Conservation (phyloP, 768 basidiomycete species). For the Solioccasus polychromus region DNA sequence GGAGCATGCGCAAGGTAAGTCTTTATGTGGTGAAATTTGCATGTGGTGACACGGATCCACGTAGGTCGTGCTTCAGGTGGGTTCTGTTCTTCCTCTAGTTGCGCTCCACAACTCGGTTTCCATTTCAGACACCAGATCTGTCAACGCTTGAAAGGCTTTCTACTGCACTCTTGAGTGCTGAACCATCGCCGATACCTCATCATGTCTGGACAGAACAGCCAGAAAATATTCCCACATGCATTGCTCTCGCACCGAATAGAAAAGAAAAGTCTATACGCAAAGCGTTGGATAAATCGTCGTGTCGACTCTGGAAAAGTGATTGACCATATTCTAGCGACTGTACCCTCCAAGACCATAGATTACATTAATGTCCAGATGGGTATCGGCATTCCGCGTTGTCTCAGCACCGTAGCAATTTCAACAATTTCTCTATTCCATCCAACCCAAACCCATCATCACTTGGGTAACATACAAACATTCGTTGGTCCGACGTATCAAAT, state of each 20-base stretch:
- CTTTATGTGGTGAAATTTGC: background rate
- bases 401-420: constrained; percentile 35
- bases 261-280: constrained; percentile 37
- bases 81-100: background rate
- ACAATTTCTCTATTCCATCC: constrained; percentile 42
- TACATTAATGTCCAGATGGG: background rate
- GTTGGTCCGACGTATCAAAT: constrained; percentile 41
- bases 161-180: constrained; percentile 20
- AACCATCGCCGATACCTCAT: constrained; percentile 32
- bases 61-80: constrained; percentile 42
- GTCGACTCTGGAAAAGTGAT: constrained; percentile 35
- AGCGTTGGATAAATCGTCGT: constrained; percentile 40
- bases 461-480: constrained; percentile 53
- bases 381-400: background rate
- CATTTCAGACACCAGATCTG: constrained; percentile 32
- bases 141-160: constrained; percentile 33
- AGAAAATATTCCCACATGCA: constrained; percentile 40
- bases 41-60: background rate
- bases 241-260: constrained; percentile 43
- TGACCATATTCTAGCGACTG: background rate
- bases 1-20: constrained; percentile 41
- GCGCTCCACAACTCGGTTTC: no score
- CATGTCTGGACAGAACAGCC: constrained; percentile 45
- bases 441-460: constrained; percentile 43
- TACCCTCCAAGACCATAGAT: background rate